Conservation (phyloP, 345 rosid species). For the Arabidopsis suecica region DNA sequence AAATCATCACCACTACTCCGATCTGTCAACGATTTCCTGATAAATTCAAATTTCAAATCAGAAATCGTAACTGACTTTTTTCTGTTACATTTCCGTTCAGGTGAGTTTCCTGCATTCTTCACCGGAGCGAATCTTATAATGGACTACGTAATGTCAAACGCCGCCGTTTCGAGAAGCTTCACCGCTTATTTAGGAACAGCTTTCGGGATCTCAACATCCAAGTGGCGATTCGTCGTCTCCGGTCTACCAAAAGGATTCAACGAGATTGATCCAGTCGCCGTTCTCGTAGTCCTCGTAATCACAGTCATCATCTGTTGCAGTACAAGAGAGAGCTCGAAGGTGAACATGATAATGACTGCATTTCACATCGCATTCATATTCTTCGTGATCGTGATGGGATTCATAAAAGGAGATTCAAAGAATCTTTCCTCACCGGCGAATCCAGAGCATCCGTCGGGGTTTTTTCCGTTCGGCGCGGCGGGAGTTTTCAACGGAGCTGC, state of each 20-base stretch:
- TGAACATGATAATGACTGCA: slow-evolving; percentile 79
- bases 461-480: slow-evolving; percentile 68
- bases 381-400: slow-evolving; percentile 80
- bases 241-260: slow-evolving; percentile 76
- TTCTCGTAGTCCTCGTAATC: slow-evolving; percentile 55
- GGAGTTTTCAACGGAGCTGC: slow-evolving; percentile 90
- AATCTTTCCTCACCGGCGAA: slow-evolving; percentile 63
- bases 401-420: slow-evolving; percentile 65
- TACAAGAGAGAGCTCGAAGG: slow-evolving; percentile 74
- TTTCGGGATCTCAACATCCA: slow-evolving; percentile 69
- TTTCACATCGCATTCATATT: slow-evolving; percentile 76
- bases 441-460: slow-evolving; percentile 65
- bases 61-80: slow-evolving; percentile 13
- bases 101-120: slow-evolving; percentile 85
- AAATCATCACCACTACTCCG: not conserved
- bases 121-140: slow-evolving; percentile 86
- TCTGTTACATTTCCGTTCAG: slow-evolving; percentile 41
- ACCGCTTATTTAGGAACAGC: slow-evolving; percentile 75
- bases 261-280: slow-evolving; percentile 74
- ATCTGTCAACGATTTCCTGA: slow-evolving; percentile 1
- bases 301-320: slow-evolving; percentile 74
- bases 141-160: slow-evolving; percentile 95
- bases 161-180: slow-evolving; percentile 85
- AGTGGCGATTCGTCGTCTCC: slow-evolving; percentile 64
- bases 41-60: not conserved